phyloP scores from a whole-genome alignment of 2,329 filamentous ascomycete genomes.

The Lomentospora prolificans region DNA sequence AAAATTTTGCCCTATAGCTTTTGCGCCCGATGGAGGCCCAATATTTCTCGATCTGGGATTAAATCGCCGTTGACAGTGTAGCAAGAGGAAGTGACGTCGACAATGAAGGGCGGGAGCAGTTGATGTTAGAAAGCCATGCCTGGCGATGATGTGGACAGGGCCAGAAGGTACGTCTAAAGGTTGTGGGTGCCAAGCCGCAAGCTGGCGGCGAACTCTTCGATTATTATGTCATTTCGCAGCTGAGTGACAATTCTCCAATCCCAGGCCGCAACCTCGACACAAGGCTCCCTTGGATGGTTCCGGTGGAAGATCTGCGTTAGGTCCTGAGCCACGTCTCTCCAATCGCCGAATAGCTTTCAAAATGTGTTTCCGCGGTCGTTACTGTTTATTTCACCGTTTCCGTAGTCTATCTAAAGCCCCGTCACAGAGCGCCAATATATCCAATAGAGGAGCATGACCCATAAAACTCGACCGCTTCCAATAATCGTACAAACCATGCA shows the following conservation, averaged over 20 bases:
- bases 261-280: constrained; percentile 1
- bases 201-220: neutral
- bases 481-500: neutral
- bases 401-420: neutral
- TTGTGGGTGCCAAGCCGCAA: neutral
- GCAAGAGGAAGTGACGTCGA: neutral
- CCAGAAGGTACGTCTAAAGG: too few relatives aligned
- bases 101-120: neutral
- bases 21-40: neutral
- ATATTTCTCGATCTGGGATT: neutral
- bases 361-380: neutral
- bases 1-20: neutral
- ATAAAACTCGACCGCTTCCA: neutral
- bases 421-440: neutral
- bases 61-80: neutral
- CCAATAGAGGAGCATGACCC: neutral
- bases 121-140: neutral
- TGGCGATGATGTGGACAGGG: neutral
- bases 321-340: neutral
- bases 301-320: neutral
- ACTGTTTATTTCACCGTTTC: neutral
- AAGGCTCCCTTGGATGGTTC: constrained; percentile 3
- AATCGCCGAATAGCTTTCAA: neutral
- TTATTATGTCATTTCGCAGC: constrained; percentile 9
- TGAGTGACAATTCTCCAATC: constrained; percentile 5